Evolutionary conservation across 164 flowering plant genomes (phyloP).

Genomic region (Tinospora cordifolia): DNA sequence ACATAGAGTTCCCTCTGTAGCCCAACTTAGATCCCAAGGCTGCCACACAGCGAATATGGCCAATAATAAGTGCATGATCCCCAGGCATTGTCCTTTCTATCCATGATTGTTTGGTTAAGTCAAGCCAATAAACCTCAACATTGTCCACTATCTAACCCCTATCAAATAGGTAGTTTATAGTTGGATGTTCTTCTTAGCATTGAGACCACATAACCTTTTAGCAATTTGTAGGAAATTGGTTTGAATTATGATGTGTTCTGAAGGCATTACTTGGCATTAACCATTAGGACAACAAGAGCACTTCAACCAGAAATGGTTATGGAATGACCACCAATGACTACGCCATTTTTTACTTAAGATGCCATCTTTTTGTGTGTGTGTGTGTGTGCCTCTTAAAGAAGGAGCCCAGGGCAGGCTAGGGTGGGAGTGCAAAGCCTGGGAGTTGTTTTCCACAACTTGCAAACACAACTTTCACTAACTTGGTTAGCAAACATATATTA

Average conservation of each 20-base stretch:
- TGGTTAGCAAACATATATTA: background rate
- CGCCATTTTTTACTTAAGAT: background rate
- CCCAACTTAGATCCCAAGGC: background rate
- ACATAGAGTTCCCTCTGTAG: constrained; percentile 1
- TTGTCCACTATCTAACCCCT: background rate
- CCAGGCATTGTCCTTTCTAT: background rate
- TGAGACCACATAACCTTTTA: too few relatives aligned
- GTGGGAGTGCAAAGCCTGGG: constrained; percentile 5
- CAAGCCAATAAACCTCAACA: background rate
- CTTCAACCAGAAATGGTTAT: constrained; percentile 1
- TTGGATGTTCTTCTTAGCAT: too few relatives aligned
- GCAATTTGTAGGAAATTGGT: too few relatives aligned
- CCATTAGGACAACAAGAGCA: background rate
- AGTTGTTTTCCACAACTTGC: background rate
- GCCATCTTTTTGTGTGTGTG: background rate
- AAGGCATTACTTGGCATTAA: too few relatives aligned
- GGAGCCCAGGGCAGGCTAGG: background rate
- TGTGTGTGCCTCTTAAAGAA: background rate
- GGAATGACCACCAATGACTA: background rate
- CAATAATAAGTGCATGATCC: background rate
- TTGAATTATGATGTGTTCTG: too few relatives aligned
- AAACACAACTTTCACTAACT: background rate
- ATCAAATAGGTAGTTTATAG: too few relatives aligned
- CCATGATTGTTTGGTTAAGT: background rate
- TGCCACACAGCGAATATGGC: background rate